Percentiles rank a stretch among this genome's conserved stretches.
Conservation (phyloP, 2,329 filamentous ascomycete genomes). For the Seiridium cupressi region DNA sequence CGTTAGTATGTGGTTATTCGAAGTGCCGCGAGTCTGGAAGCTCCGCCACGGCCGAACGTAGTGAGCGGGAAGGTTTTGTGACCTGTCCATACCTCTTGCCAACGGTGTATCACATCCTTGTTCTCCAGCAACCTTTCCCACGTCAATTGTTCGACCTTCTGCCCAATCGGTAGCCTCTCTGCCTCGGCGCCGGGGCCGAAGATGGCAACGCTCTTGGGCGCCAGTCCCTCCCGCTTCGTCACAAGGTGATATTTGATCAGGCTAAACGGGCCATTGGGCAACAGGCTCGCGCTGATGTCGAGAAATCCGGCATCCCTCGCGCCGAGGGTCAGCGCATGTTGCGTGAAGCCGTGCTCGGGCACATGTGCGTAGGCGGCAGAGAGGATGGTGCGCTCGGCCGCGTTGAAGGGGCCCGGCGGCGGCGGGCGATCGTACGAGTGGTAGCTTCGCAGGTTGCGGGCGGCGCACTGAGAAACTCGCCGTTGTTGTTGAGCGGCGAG, state of each 20-base stretch:
- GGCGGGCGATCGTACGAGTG: slow-evolving; percentile 72
- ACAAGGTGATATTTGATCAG: slow-evolving; percentile 78
- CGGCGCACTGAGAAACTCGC: neutral
- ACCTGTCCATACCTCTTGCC: slow-evolving; percentile 72
- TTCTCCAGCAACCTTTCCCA: slow-evolving; percentile 80
- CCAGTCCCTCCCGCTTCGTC: slow-evolving; percentile 62
- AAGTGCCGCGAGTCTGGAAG: too few species aligned
- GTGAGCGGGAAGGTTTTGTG: too few species aligned
- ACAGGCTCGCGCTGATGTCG: slow-evolving; percentile 79
- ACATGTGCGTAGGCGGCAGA: slow-evolving; percentile 77
- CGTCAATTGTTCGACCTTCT: slow-evolving; percentile 68
- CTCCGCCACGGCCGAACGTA: too few species aligned
- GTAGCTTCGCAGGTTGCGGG: slow-evolving; percentile 41
- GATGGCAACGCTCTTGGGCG: slow-evolving; percentile 33
- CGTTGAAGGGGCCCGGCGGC: slow-evolving; percentile 60
- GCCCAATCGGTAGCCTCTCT: slow-evolving; percentile 45
- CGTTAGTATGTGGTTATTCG: neutral
- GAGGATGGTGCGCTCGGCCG: slow-evolving; percentile 74
- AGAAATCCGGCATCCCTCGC: slow-evolving; percentile 83
- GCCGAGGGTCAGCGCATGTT: slow-evolving; percentile 69
- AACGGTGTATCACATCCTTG: slow-evolving; percentile 66
- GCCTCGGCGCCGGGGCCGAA: slow-evolving; percentile 32
- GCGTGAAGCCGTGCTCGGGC: slow-evolving; percentile 79
- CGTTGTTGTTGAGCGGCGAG: neutral
- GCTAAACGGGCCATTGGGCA: slow-evolving; percentile 77